Evolutionary conservation across 1,139 yeast genomes (phyloP).

Genomic region (Candida glucosophila): DNA sequence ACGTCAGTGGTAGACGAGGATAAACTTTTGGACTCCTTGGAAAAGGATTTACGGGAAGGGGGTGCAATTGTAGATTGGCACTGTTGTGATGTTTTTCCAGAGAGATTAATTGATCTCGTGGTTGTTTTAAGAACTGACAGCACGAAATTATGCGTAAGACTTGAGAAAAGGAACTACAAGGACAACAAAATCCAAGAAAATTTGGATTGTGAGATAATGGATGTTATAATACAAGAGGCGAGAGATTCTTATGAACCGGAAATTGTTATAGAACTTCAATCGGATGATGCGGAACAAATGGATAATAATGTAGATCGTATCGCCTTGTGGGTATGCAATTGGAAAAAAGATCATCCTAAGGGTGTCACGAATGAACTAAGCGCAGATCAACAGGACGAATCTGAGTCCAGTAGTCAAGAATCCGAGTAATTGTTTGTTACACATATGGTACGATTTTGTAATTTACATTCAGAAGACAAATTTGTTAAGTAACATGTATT

Average conservation of each 20-base stretch:
- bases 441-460: too few relatives aligned
- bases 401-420: conserved; percentile 9
- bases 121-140: conserved; percentile 81
- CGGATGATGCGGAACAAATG: conserved; percentile 68
- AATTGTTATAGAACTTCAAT: conserved; percentile 70
- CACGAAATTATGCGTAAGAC: conserved; percentile 61
- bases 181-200: conserved; percentile 82
- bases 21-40: conserved; percentile 70
- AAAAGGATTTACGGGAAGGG: conserved; percentile 73
- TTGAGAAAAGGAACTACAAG: conserved; percentile 65
- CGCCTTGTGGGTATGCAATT: conserved; percentile 61
- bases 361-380: conserved; percentile 32
- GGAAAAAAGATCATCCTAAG: conserved; percentile 46
- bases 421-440: too few relatives aligned
- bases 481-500: too few relatives aligned
- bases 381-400: conserved; percentile 12
- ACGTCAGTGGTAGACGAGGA: conserved; percentile 92
- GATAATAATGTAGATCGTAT: conserved; percentile 75
- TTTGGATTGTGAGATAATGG: conserved; percentile 95
- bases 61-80: conserved; percentile 93
- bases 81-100: conserved; percentile 92
- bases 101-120: conserved; percentile 82
- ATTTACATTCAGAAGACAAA: too few relatives aligned
- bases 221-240: conserved; percentile 82
- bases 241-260: conserved; percentile 69